These are phyloP conservation scores for Aegilops speltoides DNA, from an alignment of 176 grass and related monocot genomes.

Conservation along the genomic window DNA sequence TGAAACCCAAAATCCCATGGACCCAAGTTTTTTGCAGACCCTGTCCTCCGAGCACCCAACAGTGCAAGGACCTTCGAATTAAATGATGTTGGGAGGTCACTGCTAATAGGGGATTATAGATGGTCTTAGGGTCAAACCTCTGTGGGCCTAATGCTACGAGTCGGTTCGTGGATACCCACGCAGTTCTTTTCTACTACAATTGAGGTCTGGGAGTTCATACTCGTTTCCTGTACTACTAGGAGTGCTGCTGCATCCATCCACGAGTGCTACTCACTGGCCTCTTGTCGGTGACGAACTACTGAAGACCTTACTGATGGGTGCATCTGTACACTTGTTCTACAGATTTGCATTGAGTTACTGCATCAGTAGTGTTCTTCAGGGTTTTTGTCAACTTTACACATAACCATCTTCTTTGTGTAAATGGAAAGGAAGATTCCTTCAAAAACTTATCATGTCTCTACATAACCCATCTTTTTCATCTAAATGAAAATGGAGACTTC, in stretches of 20 bases:
- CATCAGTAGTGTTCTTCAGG: too few species aligned
- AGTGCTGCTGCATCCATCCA: not conserved
- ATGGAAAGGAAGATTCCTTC: too few species aligned
- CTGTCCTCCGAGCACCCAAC: constrained; percentile 77
- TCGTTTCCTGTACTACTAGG: constrained; percentile 14
- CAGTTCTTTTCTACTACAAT: not conserved
- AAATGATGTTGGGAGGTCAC: constrained; percentile 40
- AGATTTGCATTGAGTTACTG: not conserved
- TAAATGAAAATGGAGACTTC: too few species aligned
- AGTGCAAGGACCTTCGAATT: constrained; percentile 57
- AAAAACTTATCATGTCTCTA: too few species aligned
- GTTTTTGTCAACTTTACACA: too few species aligned
- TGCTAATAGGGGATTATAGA: constrained; percentile 33
- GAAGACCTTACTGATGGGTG: not conserved
- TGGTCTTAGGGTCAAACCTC: constrained; percentile 55
- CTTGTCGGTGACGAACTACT: not conserved
- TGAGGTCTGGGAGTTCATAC: constrained; percentile 3
- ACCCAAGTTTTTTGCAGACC: constrained; percentile 73
- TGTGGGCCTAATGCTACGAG: constrained; percentile 13
- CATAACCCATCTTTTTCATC: too few species aligned
- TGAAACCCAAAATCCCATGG: constrained; percentile 56
- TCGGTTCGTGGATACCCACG: constrained; percentile 29
- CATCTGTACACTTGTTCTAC: not conserved
- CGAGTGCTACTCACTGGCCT: not conserved
- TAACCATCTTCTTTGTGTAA: too few species aligned